phyloP scores from a whole-genome alignment of 2,329 filamentous ascomycete genomes.

The Penicillium sp. region DNA sequence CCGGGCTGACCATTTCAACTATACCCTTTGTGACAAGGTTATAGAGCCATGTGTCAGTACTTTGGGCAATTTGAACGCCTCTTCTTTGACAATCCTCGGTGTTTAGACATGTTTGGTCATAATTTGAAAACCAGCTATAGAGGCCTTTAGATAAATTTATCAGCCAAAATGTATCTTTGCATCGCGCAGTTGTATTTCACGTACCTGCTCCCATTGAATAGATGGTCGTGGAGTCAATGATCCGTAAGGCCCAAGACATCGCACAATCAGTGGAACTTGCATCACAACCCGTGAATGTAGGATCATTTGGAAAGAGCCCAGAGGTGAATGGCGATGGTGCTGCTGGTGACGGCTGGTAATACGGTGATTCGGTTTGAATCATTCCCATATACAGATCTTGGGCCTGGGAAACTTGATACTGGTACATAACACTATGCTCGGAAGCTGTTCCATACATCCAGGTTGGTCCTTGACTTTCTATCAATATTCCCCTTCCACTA shows the following conservation, averaged over 20 bases:
- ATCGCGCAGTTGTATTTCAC: no score
- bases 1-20: slow-evolving; percentile 20
- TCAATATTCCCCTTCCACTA: slow-evolving; percentile 49
- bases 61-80: slow-evolving; percentile 18
- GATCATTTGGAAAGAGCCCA: slow-evolving; percentile 29
- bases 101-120: slow-evolving; percentile 47
- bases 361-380: slow-evolving; percentile 67
- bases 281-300: slow-evolving; percentile 46
- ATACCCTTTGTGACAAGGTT: slow-evolving; percentile 23
- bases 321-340: not conserved
- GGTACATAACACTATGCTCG: slow-evolving; percentile 67
- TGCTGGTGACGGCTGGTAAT: slow-evolving; percentile 39
- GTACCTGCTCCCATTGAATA: slow-evolving; percentile 54
- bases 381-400: slow-evolving; percentile 50
- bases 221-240: slow-evolving; percentile 55
- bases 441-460: slow-evolving; percentile 64
- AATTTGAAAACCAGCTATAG: slow-evolving; percentile 62
- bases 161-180: no score
- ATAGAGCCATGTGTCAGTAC: slow-evolving; percentile 20
- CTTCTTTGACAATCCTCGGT: slow-evolving; percentile 47
- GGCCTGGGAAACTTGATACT: slow-evolving; percentile 62
- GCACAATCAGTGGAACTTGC: not conserved
- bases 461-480: slow-evolving; percentile 44
- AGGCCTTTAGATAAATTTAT: no score
- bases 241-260: slow-evolving; percentile 56